phyloP scores from a whole-genome alignment of 2,329 filamentous ascomycete genomes.

The Aspergillus quadricinctus region DNA sequence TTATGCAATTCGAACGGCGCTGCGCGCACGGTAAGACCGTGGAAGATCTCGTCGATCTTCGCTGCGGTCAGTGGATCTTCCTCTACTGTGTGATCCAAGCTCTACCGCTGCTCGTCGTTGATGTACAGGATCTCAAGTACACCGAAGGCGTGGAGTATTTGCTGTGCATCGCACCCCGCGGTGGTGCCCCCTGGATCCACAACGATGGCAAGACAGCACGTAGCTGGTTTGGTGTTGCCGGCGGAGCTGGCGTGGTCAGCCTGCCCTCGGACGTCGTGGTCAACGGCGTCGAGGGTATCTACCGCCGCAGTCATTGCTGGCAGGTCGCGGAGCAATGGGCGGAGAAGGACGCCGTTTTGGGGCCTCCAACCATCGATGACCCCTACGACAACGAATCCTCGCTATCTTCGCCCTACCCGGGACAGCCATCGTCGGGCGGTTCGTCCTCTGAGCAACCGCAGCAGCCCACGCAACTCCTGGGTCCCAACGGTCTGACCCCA shows the following conservation, averaged over 20 bases:
- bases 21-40: constrained; percentile 41
- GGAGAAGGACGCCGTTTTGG: constrained; percentile 35
- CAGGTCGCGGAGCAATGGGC: constrained; percentile 59
- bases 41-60: constrained; percentile 43
- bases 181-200: constrained; percentile 46
- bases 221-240: constrained; percentile 54
- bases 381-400: constrained; percentile 36
- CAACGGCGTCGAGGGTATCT: constrained; percentile 64
- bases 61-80: constrained; percentile 51
- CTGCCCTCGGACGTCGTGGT: constrained; percentile 62
- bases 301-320: constrained; percentile 67
- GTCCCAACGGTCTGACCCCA: constrained; percentile 29
- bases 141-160: constrained; percentile 48
- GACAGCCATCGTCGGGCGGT: constrained; percentile 33
- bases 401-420: constrained; percentile 35
- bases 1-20: constrained; percentile 46
- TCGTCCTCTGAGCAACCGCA: constrained; percentile 32
- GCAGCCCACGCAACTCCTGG: constrained; percentile 29
- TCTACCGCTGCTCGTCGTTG: constrained; percentile 47
- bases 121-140: constrained; percentile 43
- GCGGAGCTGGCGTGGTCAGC: constrained; percentile 57
- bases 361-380: constrained; percentile 30
- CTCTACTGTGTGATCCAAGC: constrained; percentile 49
- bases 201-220: constrained; percentile 42
- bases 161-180: constrained; percentile 46